A percentile compares a stretch with the other conserved stretches of the same genome.
Evolutionary conservation across 352 stramenopile species (phyloP).

Genomic region (Blastocystis hominis): DNA sequence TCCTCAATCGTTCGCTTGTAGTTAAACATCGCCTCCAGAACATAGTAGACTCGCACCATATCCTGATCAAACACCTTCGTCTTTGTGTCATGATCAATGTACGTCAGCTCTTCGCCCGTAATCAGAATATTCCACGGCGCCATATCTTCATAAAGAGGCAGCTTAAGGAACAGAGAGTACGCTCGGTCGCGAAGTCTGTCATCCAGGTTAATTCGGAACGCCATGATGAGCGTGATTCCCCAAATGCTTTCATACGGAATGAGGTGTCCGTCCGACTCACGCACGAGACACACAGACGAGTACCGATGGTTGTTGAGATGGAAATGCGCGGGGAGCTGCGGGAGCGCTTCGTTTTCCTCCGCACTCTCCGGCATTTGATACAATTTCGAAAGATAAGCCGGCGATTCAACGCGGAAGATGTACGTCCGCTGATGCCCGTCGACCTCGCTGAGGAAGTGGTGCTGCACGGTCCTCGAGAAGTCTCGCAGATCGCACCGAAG

Average conservation of each 20-base stretch:
- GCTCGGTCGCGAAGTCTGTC: slow-evolving; percentile 23
- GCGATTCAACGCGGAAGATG: slow-evolving; percentile 58
- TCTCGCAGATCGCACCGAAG: slow-evolving; percentile 62
- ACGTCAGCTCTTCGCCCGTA: slow-evolving; percentile 56
- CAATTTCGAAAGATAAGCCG: background rate
- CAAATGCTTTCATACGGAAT: slow-evolving; percentile 63
- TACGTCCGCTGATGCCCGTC: slow-evolving; percentile 63
- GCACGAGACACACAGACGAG: slow-evolving; percentile 56
- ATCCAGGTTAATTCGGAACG: slow-evolving; percentile 60
- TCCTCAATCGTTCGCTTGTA: slow-evolving; percentile 63
- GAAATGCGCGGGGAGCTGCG: background rate
- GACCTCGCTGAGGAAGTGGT: slow-evolving; percentile 62
- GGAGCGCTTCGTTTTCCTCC: background rate
- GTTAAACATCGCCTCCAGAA: slow-evolving; percentile 63
- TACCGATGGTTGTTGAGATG: slow-evolving; percentile 34
- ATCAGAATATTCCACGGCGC: slow-evolving; percentile 65
- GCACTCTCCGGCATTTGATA: background rate
- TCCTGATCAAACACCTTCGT: slow-evolving; percentile 61
- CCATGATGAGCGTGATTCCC: slow-evolving; percentile 62
- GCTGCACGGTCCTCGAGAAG: slow-evolving; percentile 61
- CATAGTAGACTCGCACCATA: slow-evolving; percentile 60
- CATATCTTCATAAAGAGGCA: slow-evolving; percentile 65
- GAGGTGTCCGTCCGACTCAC: slow-evolving; percentile 59
- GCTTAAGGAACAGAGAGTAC: slow-evolving; percentile 60
- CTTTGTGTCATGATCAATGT: slow-evolving; percentile 64